phyloP scores from a whole-genome alignment of 768 basidiomycete species.

The Tulasnella sp. region DNA sequence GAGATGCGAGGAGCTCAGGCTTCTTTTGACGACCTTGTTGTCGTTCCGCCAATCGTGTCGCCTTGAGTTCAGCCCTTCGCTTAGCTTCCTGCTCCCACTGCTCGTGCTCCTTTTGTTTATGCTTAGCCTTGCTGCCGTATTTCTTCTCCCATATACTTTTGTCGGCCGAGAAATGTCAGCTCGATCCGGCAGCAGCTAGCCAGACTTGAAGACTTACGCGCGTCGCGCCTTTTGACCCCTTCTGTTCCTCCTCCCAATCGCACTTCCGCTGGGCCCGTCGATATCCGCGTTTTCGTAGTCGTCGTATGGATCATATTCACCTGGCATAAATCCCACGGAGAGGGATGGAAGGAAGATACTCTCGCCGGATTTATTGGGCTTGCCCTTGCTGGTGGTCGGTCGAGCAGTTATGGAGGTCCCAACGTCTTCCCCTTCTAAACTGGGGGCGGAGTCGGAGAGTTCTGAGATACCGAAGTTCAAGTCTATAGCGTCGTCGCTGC shows the following conservation, averaged over 20 bases:
- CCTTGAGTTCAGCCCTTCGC: no score
- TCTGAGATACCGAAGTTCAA: slow-evolving; percentile 16
- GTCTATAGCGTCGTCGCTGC: slow-evolving; percentile 17
- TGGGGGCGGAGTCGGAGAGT: slow-evolving; percentile 5
- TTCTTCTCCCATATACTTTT: slow-evolving; percentile 96
- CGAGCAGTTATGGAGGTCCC: background rate
- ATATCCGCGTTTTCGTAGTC: slow-evolving; percentile 67
- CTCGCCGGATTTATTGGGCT: slow-evolving; percentile 27
- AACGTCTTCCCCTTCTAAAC: background rate
- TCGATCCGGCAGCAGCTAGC: no score
- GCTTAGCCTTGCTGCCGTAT: slow-evolving; percentile 83
- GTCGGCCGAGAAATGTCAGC: no score
- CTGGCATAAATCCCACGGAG: slow-evolving; percentile 72
- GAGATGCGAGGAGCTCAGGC: no score
- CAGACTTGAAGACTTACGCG: slow-evolving; percentile 56
- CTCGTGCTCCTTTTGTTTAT: slow-evolving; percentile 55
- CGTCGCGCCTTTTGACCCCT: slow-evolving; percentile 88
- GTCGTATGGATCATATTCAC: slow-evolving; percentile 44
- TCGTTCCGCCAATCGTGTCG: background rate
- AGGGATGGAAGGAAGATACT: slow-evolving; percentile 83
- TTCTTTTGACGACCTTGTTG: background rate
- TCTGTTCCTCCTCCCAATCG: slow-evolving; percentile 64
- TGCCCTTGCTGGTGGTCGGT: slow-evolving; percentile 1
- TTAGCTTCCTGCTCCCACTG: slow-evolving; percentile 15
- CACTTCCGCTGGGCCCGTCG: slow-evolving; percentile 42